Conservation (phyloP, 805 yeast genomes). For the Metschnikowia matae region DNA sequence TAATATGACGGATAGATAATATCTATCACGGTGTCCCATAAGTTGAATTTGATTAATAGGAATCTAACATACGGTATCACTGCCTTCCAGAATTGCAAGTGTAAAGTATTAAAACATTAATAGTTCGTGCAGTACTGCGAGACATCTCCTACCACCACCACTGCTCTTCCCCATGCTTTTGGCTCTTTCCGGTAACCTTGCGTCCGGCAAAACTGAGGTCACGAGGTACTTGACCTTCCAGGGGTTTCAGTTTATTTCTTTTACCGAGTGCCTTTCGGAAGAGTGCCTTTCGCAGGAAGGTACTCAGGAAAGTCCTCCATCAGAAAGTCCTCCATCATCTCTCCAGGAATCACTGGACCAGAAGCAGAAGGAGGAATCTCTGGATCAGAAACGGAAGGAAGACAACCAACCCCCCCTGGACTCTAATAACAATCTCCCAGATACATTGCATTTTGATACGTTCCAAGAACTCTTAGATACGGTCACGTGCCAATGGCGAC, state of each 20-base stretch:
- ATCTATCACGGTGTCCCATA: too few relatives aligned
- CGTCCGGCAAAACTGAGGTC: constrained; percentile 65
- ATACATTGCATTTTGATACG: constrained; percentile 29
- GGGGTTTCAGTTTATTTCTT: constrained; percentile 43
- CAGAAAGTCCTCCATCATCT: background rate
- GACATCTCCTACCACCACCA: background rate
- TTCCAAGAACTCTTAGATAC: constrained; percentile 48
- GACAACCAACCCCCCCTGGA: background rate
- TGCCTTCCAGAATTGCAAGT: too few relatives aligned
- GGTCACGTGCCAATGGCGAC: constrained; percentile 65
- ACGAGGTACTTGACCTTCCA: constrained; percentile 52
- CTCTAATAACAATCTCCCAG: background rate
- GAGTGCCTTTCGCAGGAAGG: background rate
- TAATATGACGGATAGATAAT: too few relatives aligned
- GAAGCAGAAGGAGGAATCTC: too few relatives aligned
- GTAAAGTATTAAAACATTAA: too few relatives aligned
- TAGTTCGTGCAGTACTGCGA: too few relatives aligned
- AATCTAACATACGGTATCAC: too few relatives aligned
- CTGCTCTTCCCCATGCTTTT: constrained; percentile 49
- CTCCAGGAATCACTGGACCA: too few relatives aligned
- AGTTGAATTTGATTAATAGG: too few relatives aligned
- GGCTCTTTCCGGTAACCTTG: constrained; percentile 67
- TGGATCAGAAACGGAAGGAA: too few relatives aligned
- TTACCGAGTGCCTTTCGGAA: background rate
- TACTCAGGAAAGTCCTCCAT: background rate